These are phyloP conservation scores for Thelonectria blattea DNA, from an alignment of 2,329 filamentous ascomycete species.

Conservation along the genomic window DNA sequence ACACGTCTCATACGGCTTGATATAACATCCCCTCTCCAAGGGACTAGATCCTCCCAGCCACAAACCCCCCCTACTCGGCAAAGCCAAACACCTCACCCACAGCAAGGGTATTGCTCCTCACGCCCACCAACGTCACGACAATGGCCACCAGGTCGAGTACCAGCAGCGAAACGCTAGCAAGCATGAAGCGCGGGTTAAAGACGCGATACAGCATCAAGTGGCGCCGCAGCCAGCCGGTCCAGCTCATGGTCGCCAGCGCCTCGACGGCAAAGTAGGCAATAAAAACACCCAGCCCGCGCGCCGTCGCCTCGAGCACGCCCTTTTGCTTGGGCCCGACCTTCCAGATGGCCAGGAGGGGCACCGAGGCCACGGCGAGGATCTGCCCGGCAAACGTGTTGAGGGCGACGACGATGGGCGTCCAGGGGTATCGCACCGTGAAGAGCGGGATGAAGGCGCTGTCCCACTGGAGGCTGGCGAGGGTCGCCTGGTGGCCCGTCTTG, in stretches of 20 bases:
- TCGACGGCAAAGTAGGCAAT: conserved; percentile 83
- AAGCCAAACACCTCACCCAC: conserved; percentile 91
- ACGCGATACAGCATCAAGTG: conserved; percentile 98
- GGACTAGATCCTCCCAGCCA: background rate
- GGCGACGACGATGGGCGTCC: conserved; percentile 79
- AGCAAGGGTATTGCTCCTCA: conserved; percentile 77
- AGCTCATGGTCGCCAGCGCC: conserved; percentile 84
- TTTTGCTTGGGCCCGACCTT: conserved; percentile 80
- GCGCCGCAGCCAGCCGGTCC: conserved; percentile 84
- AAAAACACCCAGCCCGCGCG: conserved; percentile 75
- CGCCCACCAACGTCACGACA: conserved; percentile 72
- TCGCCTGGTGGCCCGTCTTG: conserved; percentile 96
- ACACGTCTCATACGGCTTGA: conserved; percentile 18
- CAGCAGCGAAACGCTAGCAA: conserved; percentile 73
- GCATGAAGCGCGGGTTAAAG: conserved; percentile 90
- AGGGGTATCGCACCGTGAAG: conserved; percentile 83
- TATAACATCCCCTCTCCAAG: background rate
- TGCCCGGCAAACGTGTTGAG: conserved; percentile 91
- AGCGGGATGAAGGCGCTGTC: conserved; percentile 93
- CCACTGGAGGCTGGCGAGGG: conserved; percentile 89
- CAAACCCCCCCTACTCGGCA: conserved; percentile 51
- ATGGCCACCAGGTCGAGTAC: conserved; percentile 79
- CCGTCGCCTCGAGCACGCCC: conserved; percentile 72
- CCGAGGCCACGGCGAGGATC: conserved; percentile 78
- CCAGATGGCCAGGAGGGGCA: conserved; percentile 87